phyloP scores from a whole-genome alignment of 1,139 yeast species.

The Groenewaldozyma auringiensis region DNA sequence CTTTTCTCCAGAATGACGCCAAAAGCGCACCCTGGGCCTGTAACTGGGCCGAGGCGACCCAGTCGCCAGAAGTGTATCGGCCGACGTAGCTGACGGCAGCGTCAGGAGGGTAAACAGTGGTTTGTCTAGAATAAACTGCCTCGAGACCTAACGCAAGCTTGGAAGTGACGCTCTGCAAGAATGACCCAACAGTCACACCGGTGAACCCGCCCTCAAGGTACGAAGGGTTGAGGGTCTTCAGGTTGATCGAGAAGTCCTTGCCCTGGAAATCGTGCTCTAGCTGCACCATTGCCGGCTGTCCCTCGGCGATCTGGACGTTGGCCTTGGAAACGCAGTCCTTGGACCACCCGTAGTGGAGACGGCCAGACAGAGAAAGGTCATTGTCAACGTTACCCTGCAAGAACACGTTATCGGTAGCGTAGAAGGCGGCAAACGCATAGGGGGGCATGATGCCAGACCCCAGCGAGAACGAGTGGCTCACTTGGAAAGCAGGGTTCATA shows the following conservation, averaged over 20 bases:
- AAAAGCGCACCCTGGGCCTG: conserved; percentile 88
- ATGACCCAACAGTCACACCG: conserved; percentile 88
- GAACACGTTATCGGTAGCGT: conserved; percentile 78
- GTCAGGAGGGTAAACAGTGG: conserved; percentile 76
- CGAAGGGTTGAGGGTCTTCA: conserved; percentile 88
- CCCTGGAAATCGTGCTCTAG: conserved; percentile 95
- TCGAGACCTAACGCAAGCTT: conserved; percentile 85
- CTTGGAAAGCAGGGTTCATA: conserved; percentile 93
- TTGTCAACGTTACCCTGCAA: conserved; percentile 90
- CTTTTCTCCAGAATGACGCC: conserved; percentile 91
- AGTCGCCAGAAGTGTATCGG: conserved; percentile 77
- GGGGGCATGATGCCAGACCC: conserved; percentile 87
- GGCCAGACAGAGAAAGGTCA: conserved; percentile 78
- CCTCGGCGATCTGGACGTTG: conserved; percentile 79
- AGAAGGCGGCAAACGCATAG: conserved; percentile 85
- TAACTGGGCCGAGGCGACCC: conserved; percentile 93
- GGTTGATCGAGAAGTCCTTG: conserved; percentile 75
- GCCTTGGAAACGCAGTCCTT: conserved; percentile 71
- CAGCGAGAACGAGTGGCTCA: conserved; percentile 85
- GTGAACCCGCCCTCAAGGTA: conserved; percentile 65
- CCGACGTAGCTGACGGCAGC: conserved; percentile 87
- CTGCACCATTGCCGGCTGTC: conserved; percentile 92
- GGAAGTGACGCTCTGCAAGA: conserved; percentile 82
- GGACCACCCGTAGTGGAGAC: conserved; percentile 90
- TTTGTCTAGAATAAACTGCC: conserved; percentile 77